These are phyloP conservation scores for Pinus albicaulis DNA, from an alignment of 75 land plant species.

Conservation along the genomic window DNA sequence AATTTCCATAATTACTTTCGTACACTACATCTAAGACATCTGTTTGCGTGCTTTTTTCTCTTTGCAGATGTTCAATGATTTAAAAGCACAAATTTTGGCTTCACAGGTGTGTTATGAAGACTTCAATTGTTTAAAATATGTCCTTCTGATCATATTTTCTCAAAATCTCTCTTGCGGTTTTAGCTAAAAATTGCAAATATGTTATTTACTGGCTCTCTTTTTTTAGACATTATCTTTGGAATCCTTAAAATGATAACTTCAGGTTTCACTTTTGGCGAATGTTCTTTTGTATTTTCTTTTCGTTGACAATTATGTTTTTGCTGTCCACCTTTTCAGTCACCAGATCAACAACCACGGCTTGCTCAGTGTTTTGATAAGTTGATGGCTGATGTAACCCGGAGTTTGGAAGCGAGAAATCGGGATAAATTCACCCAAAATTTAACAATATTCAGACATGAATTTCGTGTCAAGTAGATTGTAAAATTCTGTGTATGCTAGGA, in stretches of 20 bases:
- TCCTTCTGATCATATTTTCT: not conserved
- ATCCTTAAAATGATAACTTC: not conserved
- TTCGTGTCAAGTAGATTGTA: constrained; percentile 64
- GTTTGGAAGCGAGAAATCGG: constrained; percentile 84
- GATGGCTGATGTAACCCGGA: constrained; percentile 83
- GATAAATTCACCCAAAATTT: constrained; percentile 96
- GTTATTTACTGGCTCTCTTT: not conserved
- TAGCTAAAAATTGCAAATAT: not conserved
- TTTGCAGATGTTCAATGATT: constrained; percentile 66
- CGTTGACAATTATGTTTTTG: not conserved
- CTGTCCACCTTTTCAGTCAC: constrained; percentile 56
- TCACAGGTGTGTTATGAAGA: constrained; percentile 45
- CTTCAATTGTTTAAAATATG: not conserved
- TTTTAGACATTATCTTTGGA: not conserved
- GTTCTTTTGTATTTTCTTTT: not conserved
- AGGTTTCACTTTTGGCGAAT: not conserved
- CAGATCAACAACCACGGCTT: constrained; percentile 81
- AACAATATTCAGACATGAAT: constrained; percentile 86
- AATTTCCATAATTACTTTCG: not conserved
- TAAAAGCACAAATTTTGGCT: constrained; percentile 80
- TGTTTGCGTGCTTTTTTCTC: not conserved
- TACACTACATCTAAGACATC: not conserved
- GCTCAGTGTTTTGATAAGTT: constrained; percentile 83
- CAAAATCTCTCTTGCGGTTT: not conserved
- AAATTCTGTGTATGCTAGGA: constrained; percentile 12